Base-by-base conservation (phyloP, 805 yeast genomes). In the Naumovozyma dairenensis region DNA sequence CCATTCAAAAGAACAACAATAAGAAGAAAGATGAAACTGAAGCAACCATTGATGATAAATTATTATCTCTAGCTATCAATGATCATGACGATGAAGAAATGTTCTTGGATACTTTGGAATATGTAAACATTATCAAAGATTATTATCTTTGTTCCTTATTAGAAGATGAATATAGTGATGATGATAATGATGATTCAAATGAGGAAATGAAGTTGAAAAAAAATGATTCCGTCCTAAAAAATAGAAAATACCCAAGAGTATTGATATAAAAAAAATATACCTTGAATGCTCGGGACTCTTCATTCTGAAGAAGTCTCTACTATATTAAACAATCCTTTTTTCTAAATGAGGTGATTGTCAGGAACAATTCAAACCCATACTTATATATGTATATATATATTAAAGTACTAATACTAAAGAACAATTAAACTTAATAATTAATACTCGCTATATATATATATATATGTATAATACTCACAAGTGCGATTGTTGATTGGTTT, bases 61-160 rank as follows among this genome's bases (percentile, higher is more conserved):
- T 25, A 4, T 28, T 25, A 5, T 39, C 25, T 10, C 35, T 28
- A 10, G 42, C 36, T 9, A 34, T 35, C 9, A 34, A 29, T 3
- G 38, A 31, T 18, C 32, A 38, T 16, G 33, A 31, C 6, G 33
- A 28, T 10, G 39, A 35, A 4, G 38, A 38, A 14, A 45, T 39
- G 10, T 43, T 45, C 28, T 28, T 35, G 12, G 45, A 43, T 4
- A 30, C 42, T 10, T 40, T 44, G n/a, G 38, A 37, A 6, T 38
- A 35, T 14, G 55, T 52, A 13, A 43, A 48, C 22, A 29, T 49
- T 16, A 43, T 55, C 14, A 49, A 39, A 25, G 59, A 55, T 38
- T 56, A 52, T 34, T 33, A 52, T 29, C 32, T 54, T 13, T 55
- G 59, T 30, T 37, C 47, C 10, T 32, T 54, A 30, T 33, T 53